Conservation (phyloP, 306 rosid genomes). For the Crotalaria pallida region DNA sequence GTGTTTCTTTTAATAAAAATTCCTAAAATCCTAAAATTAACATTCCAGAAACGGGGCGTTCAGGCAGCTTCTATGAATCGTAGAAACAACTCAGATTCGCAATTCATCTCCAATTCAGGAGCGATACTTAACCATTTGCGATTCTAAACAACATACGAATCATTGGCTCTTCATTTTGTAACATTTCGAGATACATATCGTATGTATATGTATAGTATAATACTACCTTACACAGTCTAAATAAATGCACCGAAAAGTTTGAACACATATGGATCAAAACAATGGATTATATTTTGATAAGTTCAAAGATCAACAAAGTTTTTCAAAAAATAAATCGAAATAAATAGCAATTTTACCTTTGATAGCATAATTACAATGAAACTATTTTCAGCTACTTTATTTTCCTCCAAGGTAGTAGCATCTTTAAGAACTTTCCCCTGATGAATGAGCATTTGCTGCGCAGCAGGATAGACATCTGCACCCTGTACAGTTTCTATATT, state of each 20-base stretch:
- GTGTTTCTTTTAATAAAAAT: too few species aligned
- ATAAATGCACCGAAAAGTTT: not conserved
- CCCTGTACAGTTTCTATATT: constrained; percentile 73
- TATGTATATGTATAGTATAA: too few species aligned
- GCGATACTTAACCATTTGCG: too few species aligned
- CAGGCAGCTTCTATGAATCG: too few species aligned
- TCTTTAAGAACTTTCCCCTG: constrained; percentile 94
- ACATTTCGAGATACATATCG: too few species aligned
- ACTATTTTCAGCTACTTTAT: constrained; percentile 79
- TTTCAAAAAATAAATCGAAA: not conserved
- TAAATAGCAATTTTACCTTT: constrained; percentile 45
- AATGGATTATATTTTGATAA: not conserved
- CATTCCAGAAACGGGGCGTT: too few species aligned
- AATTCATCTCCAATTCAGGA: too few species aligned
- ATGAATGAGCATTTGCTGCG: constrained; percentile 89
- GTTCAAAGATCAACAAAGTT: not conserved
- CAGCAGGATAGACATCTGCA: constrained; percentile 71
- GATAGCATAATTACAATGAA: constrained; percentile 89
- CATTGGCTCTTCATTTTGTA: too few species aligned
- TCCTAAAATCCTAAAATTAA: too few species aligned
- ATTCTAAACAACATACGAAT: too few species aligned
- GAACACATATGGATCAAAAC: not conserved
- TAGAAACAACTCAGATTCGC: too few species aligned
- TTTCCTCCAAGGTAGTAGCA: constrained; percentile 67
- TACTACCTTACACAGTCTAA: too few species aligned